Conservation (phyloP, 1,139 yeast genomes). For the Taphrina wiesneri region DNA sequence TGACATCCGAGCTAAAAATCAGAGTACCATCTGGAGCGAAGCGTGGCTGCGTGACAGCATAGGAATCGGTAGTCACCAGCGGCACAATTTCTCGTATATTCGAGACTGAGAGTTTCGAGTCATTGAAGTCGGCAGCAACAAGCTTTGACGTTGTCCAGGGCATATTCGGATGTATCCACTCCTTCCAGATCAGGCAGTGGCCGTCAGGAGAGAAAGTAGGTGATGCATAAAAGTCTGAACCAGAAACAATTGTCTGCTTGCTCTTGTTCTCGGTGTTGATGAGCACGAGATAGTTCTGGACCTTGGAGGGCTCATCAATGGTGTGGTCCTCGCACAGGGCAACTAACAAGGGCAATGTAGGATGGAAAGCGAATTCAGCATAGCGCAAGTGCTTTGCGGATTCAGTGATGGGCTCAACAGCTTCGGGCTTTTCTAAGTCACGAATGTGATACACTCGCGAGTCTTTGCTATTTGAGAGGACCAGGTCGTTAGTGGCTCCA, state of each 20-base stretch:
- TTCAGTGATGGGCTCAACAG: neutral
- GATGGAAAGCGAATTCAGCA: constrained; percentile 22
- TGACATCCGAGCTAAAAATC: constrained; percentile 10
- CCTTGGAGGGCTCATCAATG: constrained; percentile 9
- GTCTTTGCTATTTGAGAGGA: constrained; percentile 17
- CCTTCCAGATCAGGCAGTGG: constrained; percentile 14
- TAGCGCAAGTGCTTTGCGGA: constrained; percentile 3
- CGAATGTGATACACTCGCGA: constrained; percentile 5
- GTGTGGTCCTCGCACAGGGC: constrained; percentile 32
- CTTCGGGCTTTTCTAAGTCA: neutral
- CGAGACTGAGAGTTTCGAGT: neutral
- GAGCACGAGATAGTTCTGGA: constrained; percentile 21
- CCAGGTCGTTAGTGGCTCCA: neutral
- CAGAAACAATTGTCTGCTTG: neutral
- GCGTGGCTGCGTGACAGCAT: constrained; percentile 28
- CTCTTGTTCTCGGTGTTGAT: neutral
- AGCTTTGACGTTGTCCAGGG: constrained; percentile 31
- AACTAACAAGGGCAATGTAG: neutral
- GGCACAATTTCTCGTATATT: neutral
- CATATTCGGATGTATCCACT: constrained; percentile 31
- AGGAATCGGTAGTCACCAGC: neutral
- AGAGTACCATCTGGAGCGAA: constrained; percentile 4
- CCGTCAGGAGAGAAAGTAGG: constrained; percentile 30
- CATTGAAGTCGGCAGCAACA: constrained; percentile 7
- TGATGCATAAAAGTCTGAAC: constrained; percentile 25